These are phyloP conservation scores for Irpex sp. DNA, from an alignment of 1,284 basidiomycete species.

Conservation along the genomic window DNA sequence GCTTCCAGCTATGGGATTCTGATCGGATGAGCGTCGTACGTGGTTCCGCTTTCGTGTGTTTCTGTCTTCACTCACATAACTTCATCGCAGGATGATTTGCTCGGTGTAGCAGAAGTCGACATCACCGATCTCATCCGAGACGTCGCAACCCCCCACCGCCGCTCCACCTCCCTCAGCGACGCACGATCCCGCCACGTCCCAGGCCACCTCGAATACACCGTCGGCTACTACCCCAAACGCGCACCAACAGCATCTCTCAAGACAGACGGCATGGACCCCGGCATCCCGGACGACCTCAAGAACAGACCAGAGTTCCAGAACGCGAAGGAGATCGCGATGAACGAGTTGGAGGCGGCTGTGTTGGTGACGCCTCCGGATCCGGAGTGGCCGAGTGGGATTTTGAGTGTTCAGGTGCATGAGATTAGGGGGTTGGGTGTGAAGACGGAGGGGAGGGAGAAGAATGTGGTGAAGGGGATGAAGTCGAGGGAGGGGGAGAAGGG, in stretches of 20 bases:
- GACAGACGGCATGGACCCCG: conserved; percentile 32
- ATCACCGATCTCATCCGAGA: conserved; percentile 30
- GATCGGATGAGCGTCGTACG: conserved; percentile 46
- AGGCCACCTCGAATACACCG: conserved; percentile 40
- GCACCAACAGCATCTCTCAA: conserved; percentile 44
- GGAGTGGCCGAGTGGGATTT: conserved; percentile 53
- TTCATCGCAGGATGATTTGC: conserved; percentile 30
- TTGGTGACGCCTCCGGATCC: conserved; percentile 58
- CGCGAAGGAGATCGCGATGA: conserved; percentile 26
- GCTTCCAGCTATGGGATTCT: conserved; percentile 78
- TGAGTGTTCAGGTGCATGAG: conserved; percentile 58
- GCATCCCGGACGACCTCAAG: conserved; percentile 31
- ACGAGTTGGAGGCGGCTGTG: conserved; percentile 42
- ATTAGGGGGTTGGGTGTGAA: conserved; percentile 29
- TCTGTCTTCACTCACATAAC: neutral
- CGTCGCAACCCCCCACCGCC: conserved; percentile 27
- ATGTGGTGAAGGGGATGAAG: conserved; percentile 21
- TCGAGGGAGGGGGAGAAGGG: conserved; percentile 46
- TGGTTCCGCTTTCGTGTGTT: neutral
- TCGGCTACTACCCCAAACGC: conserved; percentile 65
- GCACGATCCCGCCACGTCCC: conserved; percentile 26
- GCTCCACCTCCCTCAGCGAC: conserved; percentile 24
- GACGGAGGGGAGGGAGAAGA: conserved; percentile 22
- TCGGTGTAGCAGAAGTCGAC: conserved; percentile 30
- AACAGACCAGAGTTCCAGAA: conserved; percentile 29